Conservation (phyloP, 768 basidiomycete genomes). For the Mycena kentingensis region DNA sequence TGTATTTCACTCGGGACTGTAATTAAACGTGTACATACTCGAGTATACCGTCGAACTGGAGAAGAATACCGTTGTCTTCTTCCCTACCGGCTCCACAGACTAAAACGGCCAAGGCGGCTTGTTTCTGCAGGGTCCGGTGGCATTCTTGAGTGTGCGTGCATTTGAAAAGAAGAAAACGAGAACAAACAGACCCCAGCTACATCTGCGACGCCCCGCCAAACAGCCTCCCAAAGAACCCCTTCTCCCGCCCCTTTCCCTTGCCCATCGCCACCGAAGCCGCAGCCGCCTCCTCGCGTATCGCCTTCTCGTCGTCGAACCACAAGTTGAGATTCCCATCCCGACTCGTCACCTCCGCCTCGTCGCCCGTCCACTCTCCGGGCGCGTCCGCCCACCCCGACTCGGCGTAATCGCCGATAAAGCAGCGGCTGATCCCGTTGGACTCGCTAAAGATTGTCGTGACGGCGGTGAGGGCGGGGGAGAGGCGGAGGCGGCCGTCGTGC, state of each 20-base stretch:
- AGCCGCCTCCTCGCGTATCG: not conserved
- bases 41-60: too few relatives aligned
- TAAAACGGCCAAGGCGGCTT: too few relatives aligned
- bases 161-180: too few relatives aligned
- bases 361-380: conserved; percentile 35
- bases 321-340: conserved; percentile 40
- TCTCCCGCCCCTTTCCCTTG: conserved; percentile 4
- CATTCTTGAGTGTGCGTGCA: too few relatives aligned
- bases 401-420: conserved; percentile 44
- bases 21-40: too few relatives aligned
- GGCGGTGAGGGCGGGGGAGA: conserved; percentile 35
- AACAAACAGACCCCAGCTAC: too few relatives aligned
- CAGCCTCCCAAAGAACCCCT: conserved; percentile 8
- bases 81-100: too few relatives aligned
- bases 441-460: conserved; percentile 37
- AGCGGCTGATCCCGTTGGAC: conserved; percentile 33
- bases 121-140: too few relatives aligned
- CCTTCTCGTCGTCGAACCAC: conserved; percentile 38
- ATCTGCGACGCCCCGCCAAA: too few relatives aligned
- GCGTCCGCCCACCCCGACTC: conserved; percentile 26
- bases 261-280: not conserved
- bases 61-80: too few relatives aligned
- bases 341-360: conserved; percentile 40
- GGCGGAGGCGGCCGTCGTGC: conserved; percentile 34
- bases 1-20: too few relatives aligned